Base-by-base conservation (phyloP, 805 yeast genomes). In the Tanozyma kutaoensis region DNA sequence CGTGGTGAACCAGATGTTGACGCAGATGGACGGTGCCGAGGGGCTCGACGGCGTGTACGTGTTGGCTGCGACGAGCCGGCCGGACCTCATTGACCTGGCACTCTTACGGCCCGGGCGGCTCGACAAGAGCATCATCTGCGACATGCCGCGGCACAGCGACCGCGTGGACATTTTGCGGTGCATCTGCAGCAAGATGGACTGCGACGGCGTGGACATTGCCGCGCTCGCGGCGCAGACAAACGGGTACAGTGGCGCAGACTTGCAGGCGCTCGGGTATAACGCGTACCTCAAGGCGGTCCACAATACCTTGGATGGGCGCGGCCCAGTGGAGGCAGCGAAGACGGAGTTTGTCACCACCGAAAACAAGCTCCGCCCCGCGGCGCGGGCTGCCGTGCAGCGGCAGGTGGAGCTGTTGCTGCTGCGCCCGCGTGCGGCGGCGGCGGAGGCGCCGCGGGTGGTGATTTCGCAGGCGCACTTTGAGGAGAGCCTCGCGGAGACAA, bases 11-110 rank as follows among this genome's bases (percentile, higher is more conserved):
- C 98, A 91, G 47, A 70, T 91, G 72, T 66, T 91, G 42, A 91
- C 98, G 0, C 96, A 91, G 48, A 86, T 91, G 95, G 98, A 91
- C 51, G 98, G 98, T 56, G 97, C 97, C 1, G 97, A 91, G 50
- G 96, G 97, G 0, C 59, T 86, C 16, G 96, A 86, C 42, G 96
- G 97, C 3, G 97, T 91, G 2, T 88, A 91, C 46, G 95, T 91
- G 1, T 60, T 91, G 15, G 97, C 97, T 0, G 98, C 97, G 1
- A 91, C 97, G 0, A 76, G 91, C 40, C 66, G 98, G 41, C 98
- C 98, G 0, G 98, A 91, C 44, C 63, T 91, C 39, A 86, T 91
- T 37, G 98, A 91, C 48, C 77, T 95, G 3, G 98, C 98, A 0
- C 62, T 91, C 30, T 55, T 91, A 32, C 74, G 98, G 50, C 98